Conservation (phyloP, 805 yeast species). For the Hanseniaspora lachancei region DNA sequence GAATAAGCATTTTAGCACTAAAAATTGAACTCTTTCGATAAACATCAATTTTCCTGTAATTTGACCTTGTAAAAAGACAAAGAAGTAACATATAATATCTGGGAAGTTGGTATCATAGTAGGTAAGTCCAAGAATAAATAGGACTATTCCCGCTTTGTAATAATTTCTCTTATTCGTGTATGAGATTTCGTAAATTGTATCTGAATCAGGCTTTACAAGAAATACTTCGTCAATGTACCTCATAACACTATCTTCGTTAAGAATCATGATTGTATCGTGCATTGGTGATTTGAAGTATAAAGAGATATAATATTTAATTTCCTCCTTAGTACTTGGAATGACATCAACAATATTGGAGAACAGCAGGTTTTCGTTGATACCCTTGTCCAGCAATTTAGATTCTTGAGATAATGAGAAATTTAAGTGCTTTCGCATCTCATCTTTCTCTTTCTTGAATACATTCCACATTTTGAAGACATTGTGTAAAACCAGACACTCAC, state of each 20-base stretch:
- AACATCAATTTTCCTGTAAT: constrained; percentile 21
- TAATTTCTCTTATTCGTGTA: constrained; percentile 19
- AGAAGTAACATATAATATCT: constrained; percentile 16
- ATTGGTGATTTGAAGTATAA: constrained; percentile 20
- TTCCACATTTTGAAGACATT: constrained; percentile 20
- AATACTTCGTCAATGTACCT: constrained; percentile 12
- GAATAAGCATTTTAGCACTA: constrained; percentile 18
- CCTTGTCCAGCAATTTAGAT: constrained; percentile 14
- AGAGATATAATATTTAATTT: constrained; percentile 12
- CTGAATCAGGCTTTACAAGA: constrained; percentile 10
- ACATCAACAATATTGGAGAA: constrained; percentile 13
- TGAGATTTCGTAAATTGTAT: background rate
- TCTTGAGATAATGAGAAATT: constrained; percentile 18
- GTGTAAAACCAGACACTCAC: constrained; percentile 15
- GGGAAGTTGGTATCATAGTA: constrained; percentile 18
- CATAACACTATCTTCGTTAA: constrained; percentile 5
- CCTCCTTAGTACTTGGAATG: constrained; percentile 19
- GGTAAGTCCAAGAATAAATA: constrained; percentile 18
- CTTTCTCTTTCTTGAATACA: constrained; percentile 21
- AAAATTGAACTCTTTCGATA: constrained; percentile 23
- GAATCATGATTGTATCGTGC: constrained; percentile 14
- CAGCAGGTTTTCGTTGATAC: background rate
- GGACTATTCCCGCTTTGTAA: constrained; percentile 22
- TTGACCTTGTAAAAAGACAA: constrained; percentile 21
- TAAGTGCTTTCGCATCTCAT: constrained; percentile 17